Percentiles rank a stretch among this genome's conserved stretches.
Evolutionary conservation across 73 alveolate species (phyloP).

Genomic region (Diophrys sp.): DNA sequence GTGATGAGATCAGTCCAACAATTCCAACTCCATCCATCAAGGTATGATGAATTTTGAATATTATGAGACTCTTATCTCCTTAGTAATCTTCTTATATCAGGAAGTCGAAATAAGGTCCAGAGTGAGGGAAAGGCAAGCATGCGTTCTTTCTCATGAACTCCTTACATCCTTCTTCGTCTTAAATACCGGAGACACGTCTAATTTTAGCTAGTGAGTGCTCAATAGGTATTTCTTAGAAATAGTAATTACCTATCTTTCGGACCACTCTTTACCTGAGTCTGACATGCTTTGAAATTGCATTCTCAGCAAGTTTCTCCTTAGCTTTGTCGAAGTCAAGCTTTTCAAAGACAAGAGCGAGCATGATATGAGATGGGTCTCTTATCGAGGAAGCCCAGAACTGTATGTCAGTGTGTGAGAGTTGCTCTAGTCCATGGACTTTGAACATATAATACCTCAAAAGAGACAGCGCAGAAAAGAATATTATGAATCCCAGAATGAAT

Average conservation of each 20-base stretch:
- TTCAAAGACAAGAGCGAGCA: background rate
- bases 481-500: background rate
- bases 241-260: background rate
- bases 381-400: background rate
- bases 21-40: slow-evolving; percentile 18
- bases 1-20: slow-evolving; percentile 6
- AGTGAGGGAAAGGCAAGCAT: background rate
- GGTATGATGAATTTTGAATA: slow-evolving; percentile 8
- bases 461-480: background rate
- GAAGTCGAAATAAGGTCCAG: background rate
- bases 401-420: background rate
- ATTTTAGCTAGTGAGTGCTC: background rate
- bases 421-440: background rate
- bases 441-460: background rate
- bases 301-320: background rate
- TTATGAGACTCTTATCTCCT: background rate
- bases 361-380: background rate
- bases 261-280: background rate
- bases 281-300: background rate
- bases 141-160: background rate
- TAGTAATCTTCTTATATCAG: slow-evolving; percentile 8
- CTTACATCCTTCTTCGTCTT: background rate
- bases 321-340: background rate
- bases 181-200: background rate
- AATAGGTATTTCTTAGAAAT: background rate